Evolutionary conservation across 306 rosid species (phyloP), one percentile per base, ranked within the genome.

Genomic region (Fragaria vesca): DNA sequence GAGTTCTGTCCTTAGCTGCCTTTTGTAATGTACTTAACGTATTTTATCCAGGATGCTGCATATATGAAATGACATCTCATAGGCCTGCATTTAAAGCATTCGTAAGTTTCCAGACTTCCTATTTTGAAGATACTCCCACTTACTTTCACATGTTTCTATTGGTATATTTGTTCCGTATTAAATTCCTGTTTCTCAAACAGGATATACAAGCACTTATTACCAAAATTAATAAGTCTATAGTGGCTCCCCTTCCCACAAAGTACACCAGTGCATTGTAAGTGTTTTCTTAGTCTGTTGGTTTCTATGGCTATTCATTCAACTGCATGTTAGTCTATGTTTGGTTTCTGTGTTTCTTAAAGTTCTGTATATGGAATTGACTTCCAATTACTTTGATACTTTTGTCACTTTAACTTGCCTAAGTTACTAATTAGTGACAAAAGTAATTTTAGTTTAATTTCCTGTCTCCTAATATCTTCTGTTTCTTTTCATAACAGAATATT

Each of bases 21-120:
- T 34, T 69, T 40, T 73, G 52, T 61, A 47, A 81, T 69, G 76
- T 71, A 34, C 70, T 74, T 76, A 68, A 82, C 77, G 75, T 85
- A 10, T 76, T 60, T 84, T 67, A 66, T 84, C 79, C 97, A 96
- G 98, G 99, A 83, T 96, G 99, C 84, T 93, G 99, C 80, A 89
- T 96, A 81, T 93, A 93, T 66, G 99, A 96, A 84, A 96, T 96
- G 99, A 83, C 94, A 62, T 77, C 90, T 45, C 97, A 86, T 55
- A 96, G 78, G 80, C 91, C 99, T 55, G 97, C 99, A 65, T 96
- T 93, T 80, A 96, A 93, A 87, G 99, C 99, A 81, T 96, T 96
- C 80, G 98, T 96, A 90, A 96, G 99, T 86, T 72, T 20, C 69
- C 68, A 12, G 5, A 63, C 46, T 24, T 76, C 65, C 45, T 73